phyloP scores from a whole-genome alignment of 106 monocot species.

The Dendrobium huoshanense region DNA sequence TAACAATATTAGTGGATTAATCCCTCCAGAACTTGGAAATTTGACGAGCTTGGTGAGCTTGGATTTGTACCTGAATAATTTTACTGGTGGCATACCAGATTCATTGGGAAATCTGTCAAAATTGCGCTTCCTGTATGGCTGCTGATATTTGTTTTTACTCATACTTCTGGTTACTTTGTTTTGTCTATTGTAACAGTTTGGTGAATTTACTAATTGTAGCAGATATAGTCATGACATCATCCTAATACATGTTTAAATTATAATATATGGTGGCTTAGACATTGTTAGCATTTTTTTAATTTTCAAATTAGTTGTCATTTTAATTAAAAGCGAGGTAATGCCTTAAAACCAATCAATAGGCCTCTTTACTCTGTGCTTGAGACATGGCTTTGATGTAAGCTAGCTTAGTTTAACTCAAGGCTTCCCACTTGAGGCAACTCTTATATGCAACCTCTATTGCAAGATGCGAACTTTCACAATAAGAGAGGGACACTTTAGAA shows the following conservation, averaged over 20 bases:
- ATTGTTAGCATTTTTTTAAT: neutral
- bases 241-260: neutral
- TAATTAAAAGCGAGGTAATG: too few species aligned
- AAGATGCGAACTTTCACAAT: too few species aligned
- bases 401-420: too few species aligned
- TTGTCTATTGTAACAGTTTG: neutral
- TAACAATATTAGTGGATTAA: slow-evolving; percentile 81
- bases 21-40: slow-evolving; percentile 84
- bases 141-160: neutral
- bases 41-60: slow-evolving; percentile 90
- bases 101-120: slow-evolving; percentile 69
- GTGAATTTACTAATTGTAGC: neutral
- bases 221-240: neutral
- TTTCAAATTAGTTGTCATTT: neutral
- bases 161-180: neutral
- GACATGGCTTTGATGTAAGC: too few species aligned
- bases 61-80: slow-evolving; percentile 85
- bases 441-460: too few species aligned
- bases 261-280: neutral
- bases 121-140: slow-evolving; percentile 76
- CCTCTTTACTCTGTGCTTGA: too few species aligned
- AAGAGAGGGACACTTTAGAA: too few species aligned
- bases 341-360: too few species aligned
- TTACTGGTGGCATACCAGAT: slow-evolving; percentile 69
- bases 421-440: too few species aligned